phyloP scores from a whole-genome alignment of 2,329 filamentous ascomycete species.

The Paracorniculantispora psalliotae region DNA sequence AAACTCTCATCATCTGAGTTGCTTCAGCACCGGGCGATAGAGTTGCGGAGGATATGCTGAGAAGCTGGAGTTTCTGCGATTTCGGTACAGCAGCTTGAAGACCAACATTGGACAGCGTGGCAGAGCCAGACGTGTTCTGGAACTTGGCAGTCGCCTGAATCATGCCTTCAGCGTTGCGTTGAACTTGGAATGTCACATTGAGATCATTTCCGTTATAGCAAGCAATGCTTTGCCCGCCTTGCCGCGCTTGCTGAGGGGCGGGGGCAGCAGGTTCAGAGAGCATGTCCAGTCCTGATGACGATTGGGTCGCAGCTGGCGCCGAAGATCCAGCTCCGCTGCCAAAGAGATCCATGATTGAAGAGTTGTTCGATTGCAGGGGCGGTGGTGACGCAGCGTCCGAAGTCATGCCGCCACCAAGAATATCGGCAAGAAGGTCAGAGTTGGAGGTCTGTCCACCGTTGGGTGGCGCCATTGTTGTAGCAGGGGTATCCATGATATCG shows the following conservation, averaged over 20 bases:
- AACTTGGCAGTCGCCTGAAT: constrained; percentile 83
- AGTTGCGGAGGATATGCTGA: constrained; percentile 79
- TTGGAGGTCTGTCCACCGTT: constrained; percentile 60
- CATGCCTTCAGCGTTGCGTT: constrained; percentile 71
- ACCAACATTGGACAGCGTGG: constrained; percentile 66
- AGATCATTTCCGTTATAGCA: constrained; percentile 88
- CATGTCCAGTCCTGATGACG: constrained; percentile 41
- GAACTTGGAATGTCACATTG: constrained; percentile 73
- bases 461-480: constrained; percentile 43
- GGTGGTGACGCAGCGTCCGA: constrained; percentile 32
- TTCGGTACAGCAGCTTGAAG: constrained; percentile 95
- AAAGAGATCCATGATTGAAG: constrained; percentile 91
- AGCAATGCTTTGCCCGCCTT: constrained; percentile 48
- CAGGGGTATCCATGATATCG: constrained; percentile 80
- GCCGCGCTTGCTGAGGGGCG: constrained; percentile 38
- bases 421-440: constrained; percentile 84
- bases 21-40: constrained; percentile 75
- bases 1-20: constrained; percentile 85
- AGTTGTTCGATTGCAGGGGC: constrained; percentile 51
- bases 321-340: constrained; percentile 39
- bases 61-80: constrained; percentile 86
- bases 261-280: constrained; percentile 44
- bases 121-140: constrained; percentile 66
- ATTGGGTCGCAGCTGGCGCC: constrained; percentile 31
- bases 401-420: constrained; percentile 69